Evolutionary conservation across 352 stramenopile species (phyloP).

Genomic region (Phytopythium montanum): DNA sequence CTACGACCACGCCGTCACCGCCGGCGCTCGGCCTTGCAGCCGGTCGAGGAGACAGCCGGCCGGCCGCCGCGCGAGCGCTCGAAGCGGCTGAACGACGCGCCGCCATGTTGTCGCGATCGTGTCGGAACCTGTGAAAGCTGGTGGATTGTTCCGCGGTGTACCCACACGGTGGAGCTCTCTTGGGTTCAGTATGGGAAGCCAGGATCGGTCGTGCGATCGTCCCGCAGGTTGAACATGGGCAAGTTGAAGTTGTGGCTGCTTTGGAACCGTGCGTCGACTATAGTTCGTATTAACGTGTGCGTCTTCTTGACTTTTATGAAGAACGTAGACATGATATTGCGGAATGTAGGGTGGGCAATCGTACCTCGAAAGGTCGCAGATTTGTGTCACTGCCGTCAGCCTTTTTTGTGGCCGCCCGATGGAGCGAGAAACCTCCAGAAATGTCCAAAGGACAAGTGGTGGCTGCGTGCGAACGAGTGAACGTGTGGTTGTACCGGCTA

Average conservation of each 20-base stretch:
- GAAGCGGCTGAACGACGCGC: background rate
- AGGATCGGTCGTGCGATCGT: background rate
- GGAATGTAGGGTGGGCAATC: background rate
- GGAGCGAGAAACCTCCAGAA: background rate
- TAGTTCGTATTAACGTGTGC: background rate
- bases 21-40: conserved; percentile 1
- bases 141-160: conserved; percentile 1
- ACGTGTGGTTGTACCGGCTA: background rate
- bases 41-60: conserved; percentile 14
- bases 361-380: conserved; percentile 3
- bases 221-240: background rate
- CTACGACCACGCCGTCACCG: conserved; percentile 20
- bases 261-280: background rate
- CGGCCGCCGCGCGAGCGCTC: background rate
- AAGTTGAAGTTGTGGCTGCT: conserved; percentile 4
- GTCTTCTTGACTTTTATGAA: background rate
- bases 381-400: conserved; percentile 1
- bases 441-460: background rate
- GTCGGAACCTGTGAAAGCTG: no score
- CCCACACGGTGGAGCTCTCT: background rate
- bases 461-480: background rate
- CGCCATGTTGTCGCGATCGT: background rate
- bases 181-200: background rate
- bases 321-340: background rate
- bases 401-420: background rate